phyloP scores from a whole-genome alignment of 164 flowering plant genomes.

The Aristolochia contorta region DNA sequence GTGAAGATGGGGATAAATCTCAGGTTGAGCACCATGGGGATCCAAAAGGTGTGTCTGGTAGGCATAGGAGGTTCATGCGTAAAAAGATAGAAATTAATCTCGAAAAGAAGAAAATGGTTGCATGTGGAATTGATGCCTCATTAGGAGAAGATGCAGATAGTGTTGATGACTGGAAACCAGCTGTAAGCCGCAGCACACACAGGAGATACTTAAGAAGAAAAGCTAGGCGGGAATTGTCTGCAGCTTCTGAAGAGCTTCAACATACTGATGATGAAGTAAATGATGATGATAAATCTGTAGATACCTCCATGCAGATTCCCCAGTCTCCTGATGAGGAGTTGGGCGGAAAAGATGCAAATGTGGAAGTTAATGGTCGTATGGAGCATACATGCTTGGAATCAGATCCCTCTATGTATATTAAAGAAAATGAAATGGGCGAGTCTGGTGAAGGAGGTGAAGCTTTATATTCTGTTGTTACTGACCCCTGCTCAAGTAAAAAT shows the following conservation, averaged over 20 bases:
- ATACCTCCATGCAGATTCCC: background rate
- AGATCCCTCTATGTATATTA: slow-evolving; percentile 16
- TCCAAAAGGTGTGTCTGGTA: slow-evolving; percentile 15
- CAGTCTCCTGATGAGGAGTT: slow-evolving; percentile 4
- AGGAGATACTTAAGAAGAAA: slow-evolving; percentile 70
- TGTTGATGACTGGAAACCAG: slow-evolving; percentile 71
- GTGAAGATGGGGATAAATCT: slow-evolving; percentile 26
- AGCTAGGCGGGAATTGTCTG: slow-evolving; percentile 58
- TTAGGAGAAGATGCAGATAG: slow-evolving; percentile 56
- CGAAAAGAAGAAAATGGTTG: slow-evolving; percentile 83
- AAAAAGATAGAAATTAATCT: slow-evolving; percentile 52
- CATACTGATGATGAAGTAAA: slow-evolving; percentile 15
- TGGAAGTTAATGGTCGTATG: slow-evolving; percentile 18
- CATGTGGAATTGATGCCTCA: slow-evolving; percentile 80
- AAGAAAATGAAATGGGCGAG: slow-evolving; percentile 9
- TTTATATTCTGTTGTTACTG: slow-evolving; percentile 1
- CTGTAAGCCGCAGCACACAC: slow-evolving; percentile 86
- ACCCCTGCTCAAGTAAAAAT: slow-evolving; percentile 7
- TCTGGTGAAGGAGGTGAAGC: slow-evolving; percentile 4
- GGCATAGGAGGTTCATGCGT: slow-evolving; percentile 27
- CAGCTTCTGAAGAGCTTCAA: slow-evolving; percentile 30
- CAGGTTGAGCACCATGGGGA: slow-evolving; percentile 27
- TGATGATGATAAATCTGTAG: background rate
- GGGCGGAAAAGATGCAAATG: slow-evolving; percentile 16
- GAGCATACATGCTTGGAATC: slow-evolving; percentile 50